Base-by-base conservation (phyloP, 768 basidiomycete species). In the Termitomyces sp. region DNA sequence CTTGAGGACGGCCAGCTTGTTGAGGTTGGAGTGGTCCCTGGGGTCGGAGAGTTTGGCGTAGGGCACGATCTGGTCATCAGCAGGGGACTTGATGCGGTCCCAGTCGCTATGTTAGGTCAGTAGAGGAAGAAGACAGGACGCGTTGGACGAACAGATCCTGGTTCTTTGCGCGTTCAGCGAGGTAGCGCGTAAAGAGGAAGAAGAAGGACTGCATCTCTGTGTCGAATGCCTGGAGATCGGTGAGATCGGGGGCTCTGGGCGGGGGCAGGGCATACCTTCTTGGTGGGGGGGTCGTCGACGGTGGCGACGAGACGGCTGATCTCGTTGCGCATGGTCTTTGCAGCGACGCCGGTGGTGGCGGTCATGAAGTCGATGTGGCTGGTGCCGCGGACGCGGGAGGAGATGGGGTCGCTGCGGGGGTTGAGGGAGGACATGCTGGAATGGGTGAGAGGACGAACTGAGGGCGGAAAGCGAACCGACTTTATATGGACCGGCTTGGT, bases 261-360 rank as follows among this genome's bases (percentile, higher is more conserved):
- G 22, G 40, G 65, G 57, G 6, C 8, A 20, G 33, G 22, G 20
- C 54, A 54, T 57, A 92, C 95, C 87, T 89, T 92, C 78, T 90
- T 91, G 56, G 89, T 88, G 42, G 79, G 70, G 32, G 84, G 80
- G 63, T 98, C 91, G 62, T 84, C 79, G 69, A 96, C 90, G 61
- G 87, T 88, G 70, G 81, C 78, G 68, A 98, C 93, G 81, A 99
- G 90, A 69, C 85, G 85, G 73, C 89, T 89, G 76, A 99, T 88
- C 79, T 98, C 97, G 71, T 98, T 97, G 79, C 94, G 87, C 96
- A 98, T 98, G 56, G 94, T 81, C 79, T 97, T 98, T 64, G 92
- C 90, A 28, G 92, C 89, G 63, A 94, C 88, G 63, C 92, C 93
- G 54, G 93, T 94, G 53, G 85, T 95, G 62, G 96, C 96, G n/a